These are phyloP conservation scores for Fraxinus platypoda DNA, from an alignment of 305 asterid species.

Conservation along the genomic window DNA sequence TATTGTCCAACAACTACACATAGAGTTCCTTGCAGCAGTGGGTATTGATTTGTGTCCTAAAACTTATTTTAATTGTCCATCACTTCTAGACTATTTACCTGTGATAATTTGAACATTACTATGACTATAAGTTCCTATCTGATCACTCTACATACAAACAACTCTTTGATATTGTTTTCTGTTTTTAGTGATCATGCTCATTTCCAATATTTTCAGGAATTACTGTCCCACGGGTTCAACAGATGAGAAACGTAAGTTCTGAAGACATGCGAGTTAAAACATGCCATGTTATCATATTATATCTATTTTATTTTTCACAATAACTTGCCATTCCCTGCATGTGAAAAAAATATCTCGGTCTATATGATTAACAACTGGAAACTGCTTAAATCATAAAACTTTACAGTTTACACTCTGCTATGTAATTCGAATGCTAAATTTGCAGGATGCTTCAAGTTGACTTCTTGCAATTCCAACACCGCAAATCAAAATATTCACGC, in stretches of 20 bases:
- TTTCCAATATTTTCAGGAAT: conserved; percentile 48
- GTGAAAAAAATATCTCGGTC: neutral
- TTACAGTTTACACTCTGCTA: neutral
- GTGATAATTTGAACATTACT: neutral
- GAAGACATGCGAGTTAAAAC: conserved; percentile 15
- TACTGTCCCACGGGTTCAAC: conserved; percentile 82
- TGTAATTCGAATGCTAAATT: conserved; percentile 15
- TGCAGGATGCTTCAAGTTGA: conserved; percentile 66
- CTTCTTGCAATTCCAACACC: conserved; percentile 54
- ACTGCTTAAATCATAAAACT: neutral
- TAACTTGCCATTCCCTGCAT: neutral
- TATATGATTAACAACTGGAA: neutral
- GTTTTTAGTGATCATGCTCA: conserved; percentile 19
- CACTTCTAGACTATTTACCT: neutral
- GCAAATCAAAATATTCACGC: conserved; percentile 65
- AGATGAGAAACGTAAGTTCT: conserved; percentile 47
- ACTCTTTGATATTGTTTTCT: neutral
- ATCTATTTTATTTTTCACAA: neutral
- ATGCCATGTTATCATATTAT: neutral
- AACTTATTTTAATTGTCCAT: neutral
- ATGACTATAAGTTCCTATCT: neutral
- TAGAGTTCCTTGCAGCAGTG: conserved; percentile 59
- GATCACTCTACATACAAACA: neutral
- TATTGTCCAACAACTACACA: conserved; percentile 69
- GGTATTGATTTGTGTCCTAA: conserved; percentile 47